Evolutionary conservation across 495 filamentous ascomycete species (phyloP).

Genomic region (Podospora fimiseda): DNA sequence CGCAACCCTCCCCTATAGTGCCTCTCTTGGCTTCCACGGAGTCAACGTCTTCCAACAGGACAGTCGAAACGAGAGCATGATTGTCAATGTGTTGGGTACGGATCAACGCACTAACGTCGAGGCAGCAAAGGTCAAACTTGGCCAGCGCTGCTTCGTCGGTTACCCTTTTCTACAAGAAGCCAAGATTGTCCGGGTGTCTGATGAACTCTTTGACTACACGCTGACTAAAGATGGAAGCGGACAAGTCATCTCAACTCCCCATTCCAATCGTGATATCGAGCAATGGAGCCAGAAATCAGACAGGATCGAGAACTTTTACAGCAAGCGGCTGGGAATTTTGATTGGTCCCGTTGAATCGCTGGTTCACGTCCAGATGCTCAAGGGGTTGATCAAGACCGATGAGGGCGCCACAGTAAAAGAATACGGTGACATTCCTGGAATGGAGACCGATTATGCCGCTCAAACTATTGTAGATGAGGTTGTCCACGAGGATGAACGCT

Average conservation of each 20-base stretch:
- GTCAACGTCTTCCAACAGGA: conserved; percentile 97
- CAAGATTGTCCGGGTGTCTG: conserved; percentile 78
- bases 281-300: conserved; percentile 78
- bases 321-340: conserved; percentile 80
- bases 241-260: conserved; percentile 59
- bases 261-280: conserved; percentile 70
- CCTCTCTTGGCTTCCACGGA: conserved; percentile 77
- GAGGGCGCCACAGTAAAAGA: conserved; percentile 90
- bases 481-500: conserved; percentile 83
- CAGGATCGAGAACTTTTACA: conserved; percentile 78
- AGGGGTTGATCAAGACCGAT: conserved; percentile 84
- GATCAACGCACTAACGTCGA: conserved; percentile 64
- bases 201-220: conserved; percentile 90
- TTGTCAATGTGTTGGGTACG: conserved; percentile 72
- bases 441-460: conserved; percentile 86
- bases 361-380: conserved; percentile 86
- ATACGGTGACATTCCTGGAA: conserved; percentile 79
- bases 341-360: conserved; percentile 83
- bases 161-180: conserved; percentile 96
- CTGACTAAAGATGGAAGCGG: conserved; percentile 50
- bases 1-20: conserved; percentile 73
- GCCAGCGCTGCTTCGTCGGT: conserved; percentile 81
- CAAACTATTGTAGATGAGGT: conserved; percentile 89
- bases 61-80: conserved; percentile 93
- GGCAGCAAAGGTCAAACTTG: conserved; percentile 69